Conservation (phyloP, 768 basidiomycete species). For the Tricholoma saponaceum region DNA sequence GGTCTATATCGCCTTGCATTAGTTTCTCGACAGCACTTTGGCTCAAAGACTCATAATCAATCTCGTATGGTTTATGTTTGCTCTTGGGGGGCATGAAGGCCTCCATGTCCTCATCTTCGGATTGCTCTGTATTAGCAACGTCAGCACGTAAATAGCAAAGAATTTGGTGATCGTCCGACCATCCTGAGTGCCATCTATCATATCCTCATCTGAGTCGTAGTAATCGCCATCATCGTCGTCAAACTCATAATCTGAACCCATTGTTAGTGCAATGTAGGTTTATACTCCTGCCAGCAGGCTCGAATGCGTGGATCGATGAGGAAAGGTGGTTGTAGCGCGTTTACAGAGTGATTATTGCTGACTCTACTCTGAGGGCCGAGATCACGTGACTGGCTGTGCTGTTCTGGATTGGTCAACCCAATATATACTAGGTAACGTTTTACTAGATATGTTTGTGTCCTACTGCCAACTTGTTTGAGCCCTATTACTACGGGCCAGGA, state of each 20-base stretch:
- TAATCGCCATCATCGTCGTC: constrained; percentile 66
- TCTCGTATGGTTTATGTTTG: constrained; percentile 72
- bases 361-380: not conserved
- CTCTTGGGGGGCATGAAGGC: constrained; percentile 48
- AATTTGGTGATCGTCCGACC: constrained; percentile 37
- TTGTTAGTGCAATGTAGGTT: constrained; percentile 10
- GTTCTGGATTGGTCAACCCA: too few species aligned
- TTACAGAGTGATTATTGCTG: not conserved
- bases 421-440: too few species aligned
- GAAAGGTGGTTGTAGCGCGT: not conserved
- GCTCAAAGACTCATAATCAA: constrained; percentile 76
- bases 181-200: constrained; percentile 62
- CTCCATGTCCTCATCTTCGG: constrained; percentile 69
- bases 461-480: too few species aligned
- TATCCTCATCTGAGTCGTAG: constrained; percentile 71
- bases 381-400: constrained; percentile 1
- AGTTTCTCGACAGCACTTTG: constrained; percentile 71
- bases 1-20: constrained; percentile 77
- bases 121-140: constrained; percentile 16
- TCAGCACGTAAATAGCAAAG: constrained; percentile 3
- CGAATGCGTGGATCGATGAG: constrained; percentile 22
- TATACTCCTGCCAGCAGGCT: constrained; percentile 2
- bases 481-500: too few species aligned
- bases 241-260: constrained; percentile 65
- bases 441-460: too few species aligned